Conservation (phyloP, 2,329 filamentous ascomycete species). For the Fusarium xylarioides region DNA sequence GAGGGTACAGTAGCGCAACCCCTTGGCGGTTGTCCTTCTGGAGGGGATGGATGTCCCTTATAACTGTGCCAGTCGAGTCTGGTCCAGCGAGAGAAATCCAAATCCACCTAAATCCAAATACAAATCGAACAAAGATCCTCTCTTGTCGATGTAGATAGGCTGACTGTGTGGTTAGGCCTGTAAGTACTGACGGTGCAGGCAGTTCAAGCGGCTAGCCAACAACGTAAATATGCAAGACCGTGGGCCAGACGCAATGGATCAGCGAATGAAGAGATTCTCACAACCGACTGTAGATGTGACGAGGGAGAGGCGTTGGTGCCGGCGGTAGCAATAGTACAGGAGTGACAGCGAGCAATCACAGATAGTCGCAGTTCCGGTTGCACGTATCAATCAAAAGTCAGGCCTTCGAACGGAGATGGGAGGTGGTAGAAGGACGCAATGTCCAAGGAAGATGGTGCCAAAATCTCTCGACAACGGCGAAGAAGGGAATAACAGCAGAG, state of each 20-base stretch:
- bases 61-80: constrained; percentile 7
- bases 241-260: constrained; percentile 38
- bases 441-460: constrained; percentile 12
- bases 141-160: constrained; percentile 1
- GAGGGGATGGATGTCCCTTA: not conserved
- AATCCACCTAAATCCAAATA: not conserved
- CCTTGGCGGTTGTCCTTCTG: constrained; percentile 4
- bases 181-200: constrained; percentile 25
- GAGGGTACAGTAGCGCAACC: not conserved
- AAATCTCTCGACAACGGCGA: constrained; percentile 5
- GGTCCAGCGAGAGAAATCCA: not conserved
- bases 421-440: not conserved
- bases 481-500: constrained; percentile 19
- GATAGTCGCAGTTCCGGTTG: constrained; percentile 3
- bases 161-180: constrained; percentile 18
- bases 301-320: constrained; percentile 34
- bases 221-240: constrained; percentile 41
- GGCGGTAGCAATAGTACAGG: constrained; percentile 34
- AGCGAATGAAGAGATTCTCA: constrained; percentile 43
- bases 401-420: not conserved
- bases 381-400: constrained; percentile 13
- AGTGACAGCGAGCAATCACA: constrained; percentile 22
- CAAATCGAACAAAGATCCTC: constrained; percentile 17
- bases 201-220: constrained; percentile 41
- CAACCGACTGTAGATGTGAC: constrained; percentile 43